phyloP scores from a whole-genome alignment of 1,284 basidiomycete genomes.

The Pisolithus thermaeus region DNA sequence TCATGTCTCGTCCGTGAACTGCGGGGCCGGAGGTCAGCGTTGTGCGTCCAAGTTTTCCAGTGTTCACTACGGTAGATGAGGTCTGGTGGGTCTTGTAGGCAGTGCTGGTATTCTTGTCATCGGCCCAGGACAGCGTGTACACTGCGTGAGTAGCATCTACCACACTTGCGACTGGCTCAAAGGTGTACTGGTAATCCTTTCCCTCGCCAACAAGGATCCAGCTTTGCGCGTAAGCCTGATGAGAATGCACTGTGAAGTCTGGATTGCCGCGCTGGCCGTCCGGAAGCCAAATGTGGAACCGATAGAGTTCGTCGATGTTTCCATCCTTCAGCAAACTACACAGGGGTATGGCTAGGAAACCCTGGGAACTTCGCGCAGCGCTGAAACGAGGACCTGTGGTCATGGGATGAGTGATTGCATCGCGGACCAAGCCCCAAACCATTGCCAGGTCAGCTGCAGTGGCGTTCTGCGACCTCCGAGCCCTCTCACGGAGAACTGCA shows the following conservation, averaged over 20 bases:
- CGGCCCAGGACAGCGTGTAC: background rate
- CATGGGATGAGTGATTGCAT: background rate
- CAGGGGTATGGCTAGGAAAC: background rate
- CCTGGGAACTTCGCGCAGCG: background rate
- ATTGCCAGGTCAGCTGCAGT: background rate
- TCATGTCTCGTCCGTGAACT: background rate
- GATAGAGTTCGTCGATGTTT: background rate
- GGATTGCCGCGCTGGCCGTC: background rate
- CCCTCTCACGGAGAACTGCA: background rate
- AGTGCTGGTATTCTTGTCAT: background rate
- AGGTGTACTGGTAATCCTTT: background rate
- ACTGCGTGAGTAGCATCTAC: background rate
- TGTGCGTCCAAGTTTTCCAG: background rate
- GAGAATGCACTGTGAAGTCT: background rate
- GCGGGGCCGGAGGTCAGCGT: background rate
- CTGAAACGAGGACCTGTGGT: background rate
- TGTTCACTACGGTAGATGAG: background rate
- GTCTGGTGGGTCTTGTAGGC: background rate
- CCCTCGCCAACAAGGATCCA: background rate
- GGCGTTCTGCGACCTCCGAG: background rate
- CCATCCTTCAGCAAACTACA: background rate
- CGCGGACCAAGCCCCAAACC: background rate
- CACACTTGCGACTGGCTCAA: background rate
- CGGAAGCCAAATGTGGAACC: background rate
- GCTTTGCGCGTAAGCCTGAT: background rate